Evolutionary conservation across 139 green algal genomes (phyloP), one percentile per base, ranked within the genome.

Genomic region (Medakamo hakoo): DNA sequence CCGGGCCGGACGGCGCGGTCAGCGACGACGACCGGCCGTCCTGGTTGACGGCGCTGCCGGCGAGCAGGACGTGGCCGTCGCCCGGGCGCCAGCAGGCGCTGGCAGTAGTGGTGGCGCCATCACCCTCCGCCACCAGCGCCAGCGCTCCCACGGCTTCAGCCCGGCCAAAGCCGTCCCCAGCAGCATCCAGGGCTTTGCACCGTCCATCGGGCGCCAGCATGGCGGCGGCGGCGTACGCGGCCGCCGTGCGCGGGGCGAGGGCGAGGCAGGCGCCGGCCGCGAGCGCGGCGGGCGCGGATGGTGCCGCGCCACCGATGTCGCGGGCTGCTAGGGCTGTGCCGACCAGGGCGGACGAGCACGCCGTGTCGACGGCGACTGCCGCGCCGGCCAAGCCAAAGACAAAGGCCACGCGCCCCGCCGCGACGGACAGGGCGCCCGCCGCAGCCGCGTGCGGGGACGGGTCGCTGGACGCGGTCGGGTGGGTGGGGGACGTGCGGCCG

Each of bases 321-420:
- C 55, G 2, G n/a, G n/a, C n/a, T n/a, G n/a, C n/a, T n/a, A n/a
- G n/a, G n/a, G n/a, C n/a, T n/a, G n/a, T 66, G 5, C 76, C 72
- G 24, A 88, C 79, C 60, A 91, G 73, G 5, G 81, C 86, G 21
- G 80, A 88, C 1, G 80, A 88, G 73, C 84, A 91, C 25, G 84
- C 86, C 1, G 88, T 94, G 79, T 94, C 86, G 19, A 94, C 75
- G 24, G 77, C 78, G 4, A 88, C 65, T 27, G 85, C 82, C 48
- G 81, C 80, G 23, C 82, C 85, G 28, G 73, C 70, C 31, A 94
- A 75, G 1, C 76, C 76, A 66, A 94, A 86, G 20, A 72, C 74
- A 69, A 84, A 95, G 0, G 80, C 74, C 1, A 94, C 60, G 4
- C 88, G 78, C 22, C 88, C 88, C 1, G 82, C 77, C 2, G 84